Evolutionary conservation across 1,284 basidiomycete genomes (phyloP), one percentile per base, ranked within the genome.

Genomic region (Testicularia cyperi): DNA sequence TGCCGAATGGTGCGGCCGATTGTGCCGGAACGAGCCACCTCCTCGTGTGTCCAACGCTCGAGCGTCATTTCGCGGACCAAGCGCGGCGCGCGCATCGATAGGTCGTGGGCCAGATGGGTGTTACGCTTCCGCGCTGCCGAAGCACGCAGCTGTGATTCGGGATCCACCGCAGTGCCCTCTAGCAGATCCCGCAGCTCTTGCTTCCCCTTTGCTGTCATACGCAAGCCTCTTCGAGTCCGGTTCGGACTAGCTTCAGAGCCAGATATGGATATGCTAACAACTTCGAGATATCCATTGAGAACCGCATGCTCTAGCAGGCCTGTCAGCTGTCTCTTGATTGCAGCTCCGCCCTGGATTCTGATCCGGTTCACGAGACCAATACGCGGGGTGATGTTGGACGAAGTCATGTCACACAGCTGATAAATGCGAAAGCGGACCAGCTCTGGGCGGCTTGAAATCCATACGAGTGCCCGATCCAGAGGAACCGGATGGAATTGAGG

Each of bases 391-490:
- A 56, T 45, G 26, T 53, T 48, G 32, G 54, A 53, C 0, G 48
- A 29, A 13, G 48, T 63, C 6, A 30, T 16, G 23, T 47, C 42
- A 33, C 53, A 57, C 16, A 49, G 19, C 8, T 45, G 39, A 22
- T 64, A 64, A 36, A 64, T 51, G 15, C 61, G 61, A 12, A 58
- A 27, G 14, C 61, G 55, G 5, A 55, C 46, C 4, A 70, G 47
- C 6, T 68, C 68, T 31, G 66, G 54, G 5, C 68, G 65, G 26
- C 54, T 60, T 26, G 44, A 53, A 13, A 65, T 41, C 68, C 68
- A 70, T 10, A 70, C 41, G 12, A 34, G 21, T 16, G 52, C 28
- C 29, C 46, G 46, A 13, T 54, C 55, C 13, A 41, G 30, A 13
- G 53, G 42, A 24, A 70, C 40, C 10, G 38, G 29, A 12, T 67